Conservation (phyloP, 164 flowering plant genomes). For the Paratinospora sagittata region DNA sequence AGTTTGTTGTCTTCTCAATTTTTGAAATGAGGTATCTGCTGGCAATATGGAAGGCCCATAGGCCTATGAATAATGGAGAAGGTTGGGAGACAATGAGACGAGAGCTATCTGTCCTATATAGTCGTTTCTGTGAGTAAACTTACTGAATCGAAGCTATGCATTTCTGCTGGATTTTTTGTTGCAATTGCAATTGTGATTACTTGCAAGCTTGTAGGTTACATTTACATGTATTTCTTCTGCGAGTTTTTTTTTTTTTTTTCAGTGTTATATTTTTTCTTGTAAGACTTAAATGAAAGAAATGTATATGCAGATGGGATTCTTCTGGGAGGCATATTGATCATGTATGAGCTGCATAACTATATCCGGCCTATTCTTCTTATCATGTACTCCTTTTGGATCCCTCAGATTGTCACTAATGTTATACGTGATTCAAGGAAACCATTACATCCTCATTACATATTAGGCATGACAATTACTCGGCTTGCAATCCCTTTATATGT, state of each 20-base stretch:
- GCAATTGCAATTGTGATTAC: neutral
- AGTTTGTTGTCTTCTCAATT: conserved; percentile 95
- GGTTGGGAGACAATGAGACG: conserved; percentile 99
- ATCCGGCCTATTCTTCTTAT: conserved; percentile 72
- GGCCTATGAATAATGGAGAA: conserved; percentile 78
- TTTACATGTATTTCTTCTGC: neutral
- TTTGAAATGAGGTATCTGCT: conserved; percentile 99
- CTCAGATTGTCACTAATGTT: conserved; percentile 81
- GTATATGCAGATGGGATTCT: conserved; percentile 88
- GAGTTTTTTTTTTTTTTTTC: neutral
- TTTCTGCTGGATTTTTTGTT: conserved; percentile 1
- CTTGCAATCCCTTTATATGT: conserved; percentile 84
- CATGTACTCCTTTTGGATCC: conserved; percentile 95
- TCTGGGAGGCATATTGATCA: conserved; percentile 86
- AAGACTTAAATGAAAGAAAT: neutral
- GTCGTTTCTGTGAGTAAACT: conserved; percentile 89
- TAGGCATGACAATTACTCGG: conserved; percentile 86
- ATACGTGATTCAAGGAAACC: conserved; percentile 92
- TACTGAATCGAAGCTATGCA: neutral
- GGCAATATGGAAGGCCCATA: conserved; percentile 97
- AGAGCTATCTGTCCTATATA: conserved; percentile 85
- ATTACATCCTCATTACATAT: conserved; percentile 85
- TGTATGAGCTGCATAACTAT: conserved; percentile 85
- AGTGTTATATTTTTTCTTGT: neutral
- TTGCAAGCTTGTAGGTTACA: neutral